phyloP scores from a whole-genome alignment of 169 alveolate species.

The Eimeria maxima region DNA sequence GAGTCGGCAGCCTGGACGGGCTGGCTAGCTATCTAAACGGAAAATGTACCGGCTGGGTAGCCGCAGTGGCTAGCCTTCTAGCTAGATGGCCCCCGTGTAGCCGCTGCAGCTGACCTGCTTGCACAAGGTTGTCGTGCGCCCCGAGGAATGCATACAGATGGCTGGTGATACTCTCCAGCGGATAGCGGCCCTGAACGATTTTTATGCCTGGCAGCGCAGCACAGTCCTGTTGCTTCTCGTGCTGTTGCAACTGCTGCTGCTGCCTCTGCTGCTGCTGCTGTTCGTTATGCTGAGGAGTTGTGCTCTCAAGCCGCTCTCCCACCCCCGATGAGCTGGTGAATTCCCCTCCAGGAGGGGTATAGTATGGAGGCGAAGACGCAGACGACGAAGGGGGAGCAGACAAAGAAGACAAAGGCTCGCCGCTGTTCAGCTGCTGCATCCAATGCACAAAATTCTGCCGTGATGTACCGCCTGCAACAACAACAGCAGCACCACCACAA shows the following conservation, averaged over 20 bases:
- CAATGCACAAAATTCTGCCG: slow-evolving; percentile 52
- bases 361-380: background rate
- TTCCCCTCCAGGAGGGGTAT: background rate
- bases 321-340: background rate
- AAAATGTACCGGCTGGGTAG: background rate
- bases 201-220: background rate
- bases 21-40: background rate
- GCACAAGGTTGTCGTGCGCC: slow-evolving; percentile 78
- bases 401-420: slow-evolving; percentile 39
- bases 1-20: too few relatives aligned
- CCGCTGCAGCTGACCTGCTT: slow-evolving; percentile 61
- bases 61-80: background rate
- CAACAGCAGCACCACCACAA: slow-evolving; percentile 45
- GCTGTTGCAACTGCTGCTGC: slow-evolving; percentile 44
- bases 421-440: slow-evolving; percentile 72
- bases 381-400: background rate
- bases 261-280: slow-evolving; percentile 29
- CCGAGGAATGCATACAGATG: slow-evolving; percentile 55
- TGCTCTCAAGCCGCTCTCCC: background rate
- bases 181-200: slow-evolving; percentile 58
- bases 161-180: slow-evolving; percentile 65
- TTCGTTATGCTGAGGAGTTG: background rate
- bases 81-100: background rate
- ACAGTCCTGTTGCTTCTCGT: slow-evolving; percentile 8
- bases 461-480: slow-evolving; percentile 66